Base-by-base conservation (phyloP, 441 rosid genomes). In the Viola pubescens region DNA sequence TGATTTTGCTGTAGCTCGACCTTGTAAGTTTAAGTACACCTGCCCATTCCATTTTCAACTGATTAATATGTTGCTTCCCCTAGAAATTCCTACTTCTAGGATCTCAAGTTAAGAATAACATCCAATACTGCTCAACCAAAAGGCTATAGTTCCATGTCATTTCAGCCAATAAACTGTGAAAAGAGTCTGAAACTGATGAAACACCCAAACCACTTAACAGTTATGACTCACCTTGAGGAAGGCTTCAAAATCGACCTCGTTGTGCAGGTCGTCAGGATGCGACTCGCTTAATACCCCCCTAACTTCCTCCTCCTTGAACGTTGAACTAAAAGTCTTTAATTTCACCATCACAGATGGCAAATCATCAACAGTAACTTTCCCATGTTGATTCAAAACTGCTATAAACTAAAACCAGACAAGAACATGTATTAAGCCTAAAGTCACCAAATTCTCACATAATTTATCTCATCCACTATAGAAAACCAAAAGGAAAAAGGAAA, bases 201-300 rank as follows among this genome's bases (percentile, higher is more conserved):
- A 45, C 12, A 42, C 40, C 56, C 37, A 54, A 62, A 26, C 34
- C 34, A 26, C 34, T 26, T 1, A 0, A 49, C 6, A 38, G 12
- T 12, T 26, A 34, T 38, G 58, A 76, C 88, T 74, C 60, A 91
- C 99, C 84, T 85, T 79, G 56, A 91, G 91, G 72, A 84, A 94
- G 55, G 74, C 74, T 78, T 94, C 99, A n/a, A 94, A 94, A 57
- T 94, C 97, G 45, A 88, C 75, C 68, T 88, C 96, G 8, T 71
- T 81, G 5, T 64, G 71, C 72, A 66, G 44, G 65, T 80, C n/a
- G n/a, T n/a, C 70, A n/a, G 77, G 40, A 56, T 62, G 39, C 4
- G 82, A 71, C 67, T 87, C 84, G 42, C 72, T 74, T 65, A 94
- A 64, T 9, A 84, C 64, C 67, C 70, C 76, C 73, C 56, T 79